These are phyloP conservation scores for Kluyveromyces aestuarii DNA, from an alignment of 805 yeast species.

Conservation along the genomic window DNA sequence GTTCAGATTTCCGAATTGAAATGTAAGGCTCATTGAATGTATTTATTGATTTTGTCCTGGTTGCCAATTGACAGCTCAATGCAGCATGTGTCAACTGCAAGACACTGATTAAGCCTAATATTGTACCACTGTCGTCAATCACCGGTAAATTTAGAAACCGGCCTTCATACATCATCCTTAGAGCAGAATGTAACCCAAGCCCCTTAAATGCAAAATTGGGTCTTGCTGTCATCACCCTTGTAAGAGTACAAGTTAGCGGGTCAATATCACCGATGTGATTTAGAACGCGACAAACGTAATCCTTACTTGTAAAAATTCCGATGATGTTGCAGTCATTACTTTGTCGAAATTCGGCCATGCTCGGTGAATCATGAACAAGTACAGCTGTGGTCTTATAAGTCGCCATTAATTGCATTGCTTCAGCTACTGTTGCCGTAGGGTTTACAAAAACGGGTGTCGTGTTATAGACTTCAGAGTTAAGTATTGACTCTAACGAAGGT, in stretches of 20 bases:
- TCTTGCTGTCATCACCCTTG: conserved; percentile 36
- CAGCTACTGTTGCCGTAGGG: conserved; percentile 29
- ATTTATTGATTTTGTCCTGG: conserved; percentile 10
- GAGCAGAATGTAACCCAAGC: conserved; percentile 34
- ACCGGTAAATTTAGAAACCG: conserved; percentile 38
- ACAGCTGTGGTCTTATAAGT: conserved; percentile 34
- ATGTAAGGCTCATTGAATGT: conserved; percentile 11
- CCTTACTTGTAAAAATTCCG: conserved; percentile 40
- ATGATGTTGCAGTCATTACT: conserved; percentile 28
- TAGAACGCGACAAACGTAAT: conserved; percentile 35
- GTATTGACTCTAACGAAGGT: conserved; percentile 29
- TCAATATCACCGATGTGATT: conserved; percentile 26
- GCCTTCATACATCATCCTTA: conserved; percentile 40
- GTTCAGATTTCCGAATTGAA: neutral
- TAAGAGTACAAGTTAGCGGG: conserved; percentile 31
- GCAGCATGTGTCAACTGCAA: conserved; percentile 36
- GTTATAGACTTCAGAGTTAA: conserved; percentile 7
- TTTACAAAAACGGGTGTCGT: conserved; percentile 29
- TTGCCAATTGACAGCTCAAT: conserved; percentile 15
- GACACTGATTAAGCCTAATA: conserved; percentile 37
- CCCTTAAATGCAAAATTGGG: conserved; percentile 37
- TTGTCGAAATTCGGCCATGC: neutral
- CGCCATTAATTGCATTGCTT: conserved; percentile 34
- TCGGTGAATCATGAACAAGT: conserved; percentile 26
- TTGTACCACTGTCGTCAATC: conserved; percentile 19